A percentile compares a stretch with the other conserved stretches of the same genome.
These are phyloP conservation scores for Eremothecium coryli DNA, from an alignment of 1,139 yeast species.

Conservation along the genomic window DNA sequence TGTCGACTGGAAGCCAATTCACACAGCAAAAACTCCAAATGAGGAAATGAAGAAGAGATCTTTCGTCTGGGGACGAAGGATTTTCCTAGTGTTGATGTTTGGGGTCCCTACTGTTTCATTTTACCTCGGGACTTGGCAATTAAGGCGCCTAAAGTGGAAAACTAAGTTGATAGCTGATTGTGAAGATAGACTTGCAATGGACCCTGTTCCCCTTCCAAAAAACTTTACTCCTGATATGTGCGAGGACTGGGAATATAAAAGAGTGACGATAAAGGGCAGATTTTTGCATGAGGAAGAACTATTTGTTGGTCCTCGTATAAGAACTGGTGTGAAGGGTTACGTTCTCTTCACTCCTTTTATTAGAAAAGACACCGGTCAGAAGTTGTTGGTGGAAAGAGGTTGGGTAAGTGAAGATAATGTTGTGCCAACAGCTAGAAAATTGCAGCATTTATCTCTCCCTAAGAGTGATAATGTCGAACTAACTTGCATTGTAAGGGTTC, in stretches of 20 bases:
- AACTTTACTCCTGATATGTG: constrained; percentile 36
- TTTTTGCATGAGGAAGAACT: constrained; percentile 82
- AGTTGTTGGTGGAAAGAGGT: constrained; percentile 76
- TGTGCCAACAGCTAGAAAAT: constrained; percentile 52
- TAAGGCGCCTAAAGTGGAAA: constrained; percentile 79
- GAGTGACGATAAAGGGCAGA: constrained; percentile 62
- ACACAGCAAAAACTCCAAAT: constrained; percentile 41
- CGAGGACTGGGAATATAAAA: constrained; percentile 71
- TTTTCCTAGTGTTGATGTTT: constrained; percentile 51
- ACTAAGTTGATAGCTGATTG: constrained; percentile 71
- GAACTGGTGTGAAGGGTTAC: constrained; percentile 72
- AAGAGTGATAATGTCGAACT: constrained; percentile 59
- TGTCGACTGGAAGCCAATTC: constrained; percentile 77
- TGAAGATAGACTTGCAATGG: constrained; percentile 69
- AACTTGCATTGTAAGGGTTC: constrained; percentile 62
- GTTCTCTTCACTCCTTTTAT: constrained; percentile 73
- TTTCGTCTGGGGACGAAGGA: constrained; percentile 35
- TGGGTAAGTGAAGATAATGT: constrained; percentile 77
- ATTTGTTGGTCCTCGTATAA: constrained; percentile 83
- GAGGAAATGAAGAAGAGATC: constrained; percentile 28
- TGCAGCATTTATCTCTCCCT: constrained; percentile 61
- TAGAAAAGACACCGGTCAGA: constrained; percentile 64
- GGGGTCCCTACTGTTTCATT: constrained; percentile 87
- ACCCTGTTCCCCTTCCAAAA: constrained; percentile 64
- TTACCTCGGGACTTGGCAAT: constrained; percentile 91